Evolutionary conservation across 1,139 yeast genomes (phyloP), one percentile per base, ranked within the genome.

Genomic region (Debaryomyces coudertii): DNA sequence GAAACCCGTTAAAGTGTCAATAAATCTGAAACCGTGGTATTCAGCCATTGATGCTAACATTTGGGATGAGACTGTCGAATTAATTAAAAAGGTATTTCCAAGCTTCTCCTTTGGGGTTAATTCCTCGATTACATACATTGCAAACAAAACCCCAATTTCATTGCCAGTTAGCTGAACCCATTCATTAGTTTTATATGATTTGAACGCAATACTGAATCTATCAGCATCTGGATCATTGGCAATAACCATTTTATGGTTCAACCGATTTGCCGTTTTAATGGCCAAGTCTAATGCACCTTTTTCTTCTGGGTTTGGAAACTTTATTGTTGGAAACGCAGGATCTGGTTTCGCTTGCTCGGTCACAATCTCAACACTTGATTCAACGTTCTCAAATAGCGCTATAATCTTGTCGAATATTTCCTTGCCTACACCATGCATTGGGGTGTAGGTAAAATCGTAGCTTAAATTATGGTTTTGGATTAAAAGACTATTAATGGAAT

Each of bases 221-320:
- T 93, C 99, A 1, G 98, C 99, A 66, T 93, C 98, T 0, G 99
- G 98, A 60, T 93, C 99, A 62, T 86, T 92, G 2, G 97, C 97
- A 5, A 93, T 56, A 2, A 92, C 93, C 36, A 90, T 62, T 5
- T 69, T 62, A 27, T 79, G 62, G 0, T 72, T 76, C 14, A 60
- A 52, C 1, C 56, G 58, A n/a, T 77, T 73, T 0, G 90, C 93
- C 1, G 68, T 62, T 12, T 62, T 48, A 25, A 85, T 84, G 0
- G 96, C 93, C 43, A 85, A 60, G 53, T 83, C 87, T 48, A 93
- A 71, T 0, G 98, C 98, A 2, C 97, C 97, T 51, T 82, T 80
- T 60, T 93, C 99, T 65, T 93, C 99, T 0, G 99, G 99, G 57
- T 93, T 93, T 3, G 99, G 99, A 60, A 93, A 93, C 40, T 67